These are phyloP conservation scores for Sugiyamaella novakii DNA, from an alignment of 1,139 yeast genomes.

Conservation along the genomic window DNA sequence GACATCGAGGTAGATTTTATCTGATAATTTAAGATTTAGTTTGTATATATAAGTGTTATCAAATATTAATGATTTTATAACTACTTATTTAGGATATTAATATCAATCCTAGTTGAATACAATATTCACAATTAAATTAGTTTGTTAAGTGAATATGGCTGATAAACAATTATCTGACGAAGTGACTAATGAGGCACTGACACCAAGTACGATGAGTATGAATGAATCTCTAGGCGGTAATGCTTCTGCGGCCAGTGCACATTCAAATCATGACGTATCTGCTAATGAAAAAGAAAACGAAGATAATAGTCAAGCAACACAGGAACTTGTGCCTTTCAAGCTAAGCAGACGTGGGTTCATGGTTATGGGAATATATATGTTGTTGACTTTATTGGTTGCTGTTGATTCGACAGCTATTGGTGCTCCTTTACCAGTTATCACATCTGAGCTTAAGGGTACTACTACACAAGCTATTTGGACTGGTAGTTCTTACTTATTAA, in stretches of 20 bases:
- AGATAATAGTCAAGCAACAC: neutral
- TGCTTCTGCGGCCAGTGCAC: no score
- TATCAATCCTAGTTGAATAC: no score
- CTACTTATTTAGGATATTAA: neutral
- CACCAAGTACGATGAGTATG: neutral
- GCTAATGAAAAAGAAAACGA: neutral
- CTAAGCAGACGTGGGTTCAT: conserved; percentile 18
- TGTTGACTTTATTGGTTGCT: conserved; percentile 31
- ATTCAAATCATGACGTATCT: neutral
- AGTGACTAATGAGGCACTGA: neutral
- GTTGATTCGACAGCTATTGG: conserved; percentile 37
- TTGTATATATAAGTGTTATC: neutral
- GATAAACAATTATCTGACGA: no score
- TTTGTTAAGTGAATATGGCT: no score
- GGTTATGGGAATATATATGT: conserved; percentile 26
- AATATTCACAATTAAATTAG: no score
- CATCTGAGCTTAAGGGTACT: conserved; percentile 34
- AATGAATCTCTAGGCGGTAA: neutral
- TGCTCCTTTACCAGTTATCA: conserved; percentile 33
- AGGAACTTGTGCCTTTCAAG: conserved; percentile 18
- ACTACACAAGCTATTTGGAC: conserved; percentile 38
- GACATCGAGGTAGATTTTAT: no score
- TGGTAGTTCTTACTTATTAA: conserved; percentile 36
- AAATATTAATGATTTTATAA: no score
- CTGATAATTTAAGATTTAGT: no score